These are phyloP conservation scores for Capronia coronata DNA, from an alignment of 2,329 filamentous ascomycete genomes.

Conservation along the genomic window DNA sequence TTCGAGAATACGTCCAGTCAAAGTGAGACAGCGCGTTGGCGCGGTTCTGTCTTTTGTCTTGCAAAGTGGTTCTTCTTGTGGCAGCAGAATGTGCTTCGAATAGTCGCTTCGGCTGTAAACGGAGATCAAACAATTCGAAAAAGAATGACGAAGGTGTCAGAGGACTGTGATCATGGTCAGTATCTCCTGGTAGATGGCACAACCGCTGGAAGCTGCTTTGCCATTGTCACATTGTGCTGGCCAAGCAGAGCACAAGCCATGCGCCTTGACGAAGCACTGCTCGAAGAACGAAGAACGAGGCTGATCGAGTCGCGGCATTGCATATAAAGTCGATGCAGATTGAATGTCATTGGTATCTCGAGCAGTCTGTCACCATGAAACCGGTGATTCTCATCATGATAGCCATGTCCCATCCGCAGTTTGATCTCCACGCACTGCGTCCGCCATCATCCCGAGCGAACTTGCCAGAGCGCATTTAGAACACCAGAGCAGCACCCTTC, in stretches of 20 bases:
- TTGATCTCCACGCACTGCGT: slow-evolving; percentile 1
- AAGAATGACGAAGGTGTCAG: not conserved
- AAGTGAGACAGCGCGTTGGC: no score
- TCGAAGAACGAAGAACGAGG: not conserved
- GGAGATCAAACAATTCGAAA: no score
- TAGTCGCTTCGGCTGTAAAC: no score
- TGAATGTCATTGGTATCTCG: slow-evolving; percentile 12
- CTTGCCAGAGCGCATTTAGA: slow-evolving; percentile 59
- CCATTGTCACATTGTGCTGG: not conserved
- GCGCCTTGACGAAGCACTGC: not conserved
- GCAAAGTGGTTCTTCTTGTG: no score
- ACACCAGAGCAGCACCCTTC: slow-evolving; percentile 99
- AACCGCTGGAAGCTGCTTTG: not conserved
- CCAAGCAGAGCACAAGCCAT: not conserved
- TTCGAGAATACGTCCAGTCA: no score
- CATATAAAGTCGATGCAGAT: not conserved
- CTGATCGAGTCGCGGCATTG: not conserved
- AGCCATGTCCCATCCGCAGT: not conserved
- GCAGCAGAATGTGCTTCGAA: no score
- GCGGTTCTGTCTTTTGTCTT: no score
- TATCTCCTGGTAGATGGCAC: not conserved
- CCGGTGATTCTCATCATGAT: slow-evolving; percentile 5
- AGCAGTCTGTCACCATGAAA: slow-evolving; percentile 4
- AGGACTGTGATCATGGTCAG: not conserved
- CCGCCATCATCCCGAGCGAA: slow-evolving; percentile 8